Evolutionary conservation across 345 rosid species (phyloP), one percentile per base, ranked within the genome.

Genomic region (Aquilaria malaccensis): DNA sequence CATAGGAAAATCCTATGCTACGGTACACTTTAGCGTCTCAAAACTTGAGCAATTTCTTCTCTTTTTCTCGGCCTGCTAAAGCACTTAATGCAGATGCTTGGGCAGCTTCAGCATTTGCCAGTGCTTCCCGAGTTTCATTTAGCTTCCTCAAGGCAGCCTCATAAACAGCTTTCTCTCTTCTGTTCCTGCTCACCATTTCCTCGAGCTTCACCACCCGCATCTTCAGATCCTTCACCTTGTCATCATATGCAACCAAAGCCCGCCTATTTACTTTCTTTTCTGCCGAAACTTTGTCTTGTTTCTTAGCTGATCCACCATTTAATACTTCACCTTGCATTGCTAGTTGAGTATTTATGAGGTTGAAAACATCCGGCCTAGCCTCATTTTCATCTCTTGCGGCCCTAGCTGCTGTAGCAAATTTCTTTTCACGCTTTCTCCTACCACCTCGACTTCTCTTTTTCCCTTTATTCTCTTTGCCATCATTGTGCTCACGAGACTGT

Each of bases 21-120:
- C 9, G 43, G 22, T 12, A 13, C 33, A 63, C 2, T 11, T 13
- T 30, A 46, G 33, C 48, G 32, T 55, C 30, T 80, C 77, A 90
- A 73, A 94, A 90, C 81, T 88, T 85, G 2, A 88, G 96, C 97
- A 96, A 90, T 79, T 78, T 88, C 80, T 94, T 94, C 79, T 90
- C 96, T 61, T 81, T 88, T 67, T 90, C 99, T 80, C 79, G 82
- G 69, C 81, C 72, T 33, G 62, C 80, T n/a, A 94, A 77, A 32
- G 85, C 82, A 56, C 73, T 72, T 31, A 97, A 79, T 29, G 93
- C 91, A 48, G 95, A 88, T 31, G 80, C 82, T 49, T 90, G 94
- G 72, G 78, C 71, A 67, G 83, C 86, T 74, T 87, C 84, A 1
- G 85, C 87, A 22, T 82, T 78, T 12, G 85, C 80, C 79, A 94